Evolutionary conservation across 306 rosid species (phyloP), one percentile per base, ranked within the genome.

Genomic region (cucumber (Cucumis sativus)): DNA sequence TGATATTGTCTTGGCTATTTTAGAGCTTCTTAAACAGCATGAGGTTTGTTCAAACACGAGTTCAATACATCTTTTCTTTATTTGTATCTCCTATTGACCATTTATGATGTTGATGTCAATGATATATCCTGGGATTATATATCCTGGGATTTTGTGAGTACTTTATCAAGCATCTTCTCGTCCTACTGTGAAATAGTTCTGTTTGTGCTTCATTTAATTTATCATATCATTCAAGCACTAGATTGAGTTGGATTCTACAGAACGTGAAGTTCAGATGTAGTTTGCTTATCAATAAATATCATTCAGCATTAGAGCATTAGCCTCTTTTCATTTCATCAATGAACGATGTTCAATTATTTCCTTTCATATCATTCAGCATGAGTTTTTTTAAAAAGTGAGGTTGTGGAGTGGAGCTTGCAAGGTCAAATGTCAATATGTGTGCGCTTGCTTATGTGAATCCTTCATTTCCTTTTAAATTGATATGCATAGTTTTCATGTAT

Each of bases 11-110:
- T 83, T 92, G 4, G 93, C 93, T 25, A 92, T 92, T 78, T 80
- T 92, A 84, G 97, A 92, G 85, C 97, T 92, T 59, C 97, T 92
- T 70, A 92, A 92, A 82, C 88, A 87, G 21, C 88, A 89, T 18
- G 91, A 91, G 97, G 97, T 91, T 85, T 43, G 88, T 78, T 52
- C 30, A 73, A 73, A 58, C 54, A 25, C 13, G 77, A 49, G 11
- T 73, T 17, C 37, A 28, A 40, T 59, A 21, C 10, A 10, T 9
- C n/a, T n/a, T 45, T 66, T 39, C 17, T 30, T 47, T 49, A 3
- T 74, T 30, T 51, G 4, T 49, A 68, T 41, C 10, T 61, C 14
- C 9, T 52, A 33, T 73, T 33, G 18, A 30, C 7, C 43, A 15
- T n/a, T 20, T 30, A 25, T 51, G 43, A 12, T 52, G 63, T 54